Evolutionary conservation across 2,329 filamentous ascomycete genomes (phyloP), one percentile per base, ranked within the genome.

Genomic region (Exutisphaerella laricina): DNA sequence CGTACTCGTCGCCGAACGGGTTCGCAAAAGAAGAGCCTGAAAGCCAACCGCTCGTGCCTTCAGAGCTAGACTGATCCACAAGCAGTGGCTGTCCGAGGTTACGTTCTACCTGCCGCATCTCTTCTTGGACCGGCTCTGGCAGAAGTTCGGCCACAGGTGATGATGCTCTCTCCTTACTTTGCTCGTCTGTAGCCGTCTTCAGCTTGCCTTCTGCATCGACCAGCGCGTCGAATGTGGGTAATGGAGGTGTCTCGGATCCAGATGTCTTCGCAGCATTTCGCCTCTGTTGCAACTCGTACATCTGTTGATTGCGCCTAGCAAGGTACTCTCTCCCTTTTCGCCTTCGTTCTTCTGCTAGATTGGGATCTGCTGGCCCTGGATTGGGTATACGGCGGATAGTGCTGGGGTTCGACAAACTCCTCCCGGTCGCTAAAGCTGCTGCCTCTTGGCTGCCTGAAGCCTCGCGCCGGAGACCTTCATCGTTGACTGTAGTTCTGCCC

Each of bases 1-100:
- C 61, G 35, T 58, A 63, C 43, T 68, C 66, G 45, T 73, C 70
- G 10, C 62, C 58, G 50, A 74, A 74, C 4, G 71, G 70, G 39
- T 73, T 69, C 1, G 65, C 63, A 18, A 64, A 64, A 4, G 57
- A 56, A 18, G 69, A 59, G 12, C 70, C 70, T 35, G 61, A 54
- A 9, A 61, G 58, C 50, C 70, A 68, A 4, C 65, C 67, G 60
- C 41, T 61, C 36, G 29, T 36, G 33, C 45, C 40, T 30, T 45
- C 36, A n/a, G 42, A 41, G 33, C 43, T 48, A 14, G 57, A 53
- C 14, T 51, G 45, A 13, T 17, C 47, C 14, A 45, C 51, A 12
- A 45, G 33, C 1, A 59, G 29, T 4, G 56, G 53, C 12, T 55
- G 49, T 8, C 34, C 35, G 12, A 58, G 51, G 7, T 50, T 48